Base-by-base conservation (phyloP, 495 filamentous ascomycete species). In the Bryoglossum gracile region DNA sequence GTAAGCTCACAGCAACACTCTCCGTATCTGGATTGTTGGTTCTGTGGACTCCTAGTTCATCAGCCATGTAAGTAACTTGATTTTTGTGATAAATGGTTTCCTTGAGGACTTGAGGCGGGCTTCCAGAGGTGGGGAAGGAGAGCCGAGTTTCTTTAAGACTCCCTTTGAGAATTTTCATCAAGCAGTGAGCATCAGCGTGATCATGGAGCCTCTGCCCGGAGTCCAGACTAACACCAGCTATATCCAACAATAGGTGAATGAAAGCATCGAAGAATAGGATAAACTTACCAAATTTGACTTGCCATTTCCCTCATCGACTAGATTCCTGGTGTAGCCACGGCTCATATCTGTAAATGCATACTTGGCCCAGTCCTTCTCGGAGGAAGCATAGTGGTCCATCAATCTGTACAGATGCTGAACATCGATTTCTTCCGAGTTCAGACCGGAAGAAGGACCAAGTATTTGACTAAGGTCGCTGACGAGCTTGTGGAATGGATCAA, bases 201-300 rank as follows among this genome's bases (percentile, higher is more conserved):
- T 95, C 89, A 63, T 96, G 90, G 51, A 95, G 17, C 81, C 81
- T 65, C 86, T 87, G n/a, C 86, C 85, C 13, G 90, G 90, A 8
- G 76, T 82, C 90, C 90, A 95, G 19, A 95, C 90, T 8, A 96
- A 75, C 21, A 96, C 81, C 40, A 95, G 75, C 85, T 91, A 60
- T 21, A 26, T 26, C 19, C 13, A 16, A 16, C 18, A 23, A 26
- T 44, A 9, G 28, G 41, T 35, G 13, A 25, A 18, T n/a, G n/a
- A 11, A 32, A 26, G 37, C 21, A 17, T 2, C 8, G 33, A 46
- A 37, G 34, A 38, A 30, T n/a, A 18, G 4, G 36, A 8, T 18
- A 32, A 25, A 62, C 78, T 58, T 73, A 90, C 86, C 52, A 96
- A 62, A 62, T 95, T 95, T 62, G 85, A 83, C 62, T 91, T 94